A percentile compares a stretch with the other conserved stretches of the same genome.
Conservation (phyloP, 352 stramenopile species). For the Globisporangium nunn region DNA sequence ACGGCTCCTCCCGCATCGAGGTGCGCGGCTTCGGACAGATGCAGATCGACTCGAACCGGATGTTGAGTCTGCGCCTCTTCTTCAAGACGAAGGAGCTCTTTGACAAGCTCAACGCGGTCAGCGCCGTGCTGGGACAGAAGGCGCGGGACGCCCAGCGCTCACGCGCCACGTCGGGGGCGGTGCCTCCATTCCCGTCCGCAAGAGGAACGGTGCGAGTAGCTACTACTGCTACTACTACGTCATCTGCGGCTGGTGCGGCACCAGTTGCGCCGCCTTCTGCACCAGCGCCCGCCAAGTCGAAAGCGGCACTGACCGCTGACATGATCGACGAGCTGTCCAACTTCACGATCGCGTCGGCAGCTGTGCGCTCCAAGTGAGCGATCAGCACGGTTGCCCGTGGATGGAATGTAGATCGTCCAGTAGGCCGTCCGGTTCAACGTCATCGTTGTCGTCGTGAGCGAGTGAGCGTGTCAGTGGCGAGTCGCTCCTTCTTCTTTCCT, state of each 20-base stretch:
- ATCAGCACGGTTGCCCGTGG: too few species aligned
- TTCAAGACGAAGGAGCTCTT: conserved; percentile 56
- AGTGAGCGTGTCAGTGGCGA: too few species aligned
- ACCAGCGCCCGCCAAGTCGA: not conserved
- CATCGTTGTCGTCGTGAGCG: not conserved
- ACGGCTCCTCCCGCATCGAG: conserved; percentile 22
- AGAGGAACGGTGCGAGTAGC: not conserved
- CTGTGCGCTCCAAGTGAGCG: not conserved
- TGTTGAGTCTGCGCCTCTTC: conserved; percentile 49
- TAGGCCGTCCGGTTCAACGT: not conserved
- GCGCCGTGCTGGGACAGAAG: conserved; percentile 12
- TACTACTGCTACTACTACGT: not conserved
- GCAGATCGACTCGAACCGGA: conserved; percentile 24
- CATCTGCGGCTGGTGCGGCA: not conserved
- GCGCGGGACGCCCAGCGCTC: conserved; percentile 3
- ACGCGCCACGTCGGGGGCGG: not conserved
- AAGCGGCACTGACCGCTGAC: conserved; percentile 7
- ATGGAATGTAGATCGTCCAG: not conserved
- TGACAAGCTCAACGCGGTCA: conserved; percentile 33
- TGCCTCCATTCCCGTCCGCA: not conserved
- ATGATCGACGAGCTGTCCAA: conserved; percentile 36
- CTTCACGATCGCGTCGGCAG: conserved; percentile 25
- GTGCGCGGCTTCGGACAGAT: conserved; percentile 40
- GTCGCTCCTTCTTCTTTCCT: too few species aligned
- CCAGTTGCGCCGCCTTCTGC: too few species aligned